Evolutionary conservation across 2,329 filamentous ascomycete species (phyloP).

Genomic region (Epichloe coenophiala): DNA sequence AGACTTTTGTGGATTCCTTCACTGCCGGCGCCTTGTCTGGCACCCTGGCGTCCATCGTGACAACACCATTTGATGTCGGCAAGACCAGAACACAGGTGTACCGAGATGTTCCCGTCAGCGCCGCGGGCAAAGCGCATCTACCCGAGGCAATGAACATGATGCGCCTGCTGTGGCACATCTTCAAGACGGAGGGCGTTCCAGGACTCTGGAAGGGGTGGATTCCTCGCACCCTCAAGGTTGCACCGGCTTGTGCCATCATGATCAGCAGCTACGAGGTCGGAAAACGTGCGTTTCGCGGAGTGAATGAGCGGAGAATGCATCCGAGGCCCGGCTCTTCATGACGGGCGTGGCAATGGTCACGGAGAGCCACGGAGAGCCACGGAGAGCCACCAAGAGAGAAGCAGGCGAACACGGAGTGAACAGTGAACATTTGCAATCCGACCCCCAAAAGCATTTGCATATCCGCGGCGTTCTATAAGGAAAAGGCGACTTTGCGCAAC

Average conservation of each 20-base stretch:
- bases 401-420: neutral
- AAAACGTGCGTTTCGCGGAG: conserved; percentile 68
- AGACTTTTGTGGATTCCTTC: conserved; percentile 82
- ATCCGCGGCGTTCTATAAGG: neutral
- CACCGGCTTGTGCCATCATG: conserved; percentile 96
- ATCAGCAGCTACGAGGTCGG: conserved; percentile 96
- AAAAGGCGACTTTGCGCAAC: neutral
- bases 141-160: conserved; percentile 72
- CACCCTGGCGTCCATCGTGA: conserved; percentile 72
- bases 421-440: neutral
- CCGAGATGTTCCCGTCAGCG: conserved; percentile 33
- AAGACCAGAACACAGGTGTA: conserved; percentile 90
- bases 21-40: conserved; percentile 73
- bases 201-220: conserved; percentile 89
- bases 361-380: no score
- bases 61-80: conserved; percentile 92
- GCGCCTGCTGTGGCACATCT: conserved; percentile 76
- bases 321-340: conserved; percentile 1
- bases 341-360: neutral
- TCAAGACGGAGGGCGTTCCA: conserved; percentile 63
- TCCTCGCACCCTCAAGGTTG: conserved; percentile 80
- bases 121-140: conserved; percentile 23
- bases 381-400: neutral
- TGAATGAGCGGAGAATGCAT: conserved; percentile 42
- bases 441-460: neutral